Conservation (phyloP, 805 yeast genomes). For the Candida pseudofarinosa region DNA sequence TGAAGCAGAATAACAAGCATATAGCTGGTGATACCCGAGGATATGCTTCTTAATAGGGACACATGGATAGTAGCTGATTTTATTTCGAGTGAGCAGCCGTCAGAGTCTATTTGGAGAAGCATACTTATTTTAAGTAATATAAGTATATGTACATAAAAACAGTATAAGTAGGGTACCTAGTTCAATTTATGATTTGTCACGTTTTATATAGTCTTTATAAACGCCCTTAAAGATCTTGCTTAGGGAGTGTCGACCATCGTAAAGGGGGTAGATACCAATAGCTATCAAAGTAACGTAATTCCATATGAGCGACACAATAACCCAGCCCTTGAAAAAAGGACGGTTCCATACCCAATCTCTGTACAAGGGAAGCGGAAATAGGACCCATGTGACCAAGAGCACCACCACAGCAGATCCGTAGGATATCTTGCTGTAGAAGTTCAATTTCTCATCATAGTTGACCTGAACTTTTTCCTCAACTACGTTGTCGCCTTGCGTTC, state of each 20-base stretch:
- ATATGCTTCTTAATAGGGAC: too few relatives aligned
- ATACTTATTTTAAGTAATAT: too few relatives aligned
- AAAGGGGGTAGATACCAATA: constrained; percentile 30
- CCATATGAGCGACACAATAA: constrained; percentile 38
- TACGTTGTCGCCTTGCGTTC: constrained; percentile 1
- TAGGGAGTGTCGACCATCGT: constrained; percentile 32
- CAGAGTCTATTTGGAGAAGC: too few relatives aligned
- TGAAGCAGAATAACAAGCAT: too few relatives aligned
- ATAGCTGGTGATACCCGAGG: too few relatives aligned
- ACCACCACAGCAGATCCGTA: constrained; percentile 20
- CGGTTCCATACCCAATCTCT: constrained; percentile 38
- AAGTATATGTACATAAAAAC: too few relatives aligned
- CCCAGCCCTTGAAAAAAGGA: constrained; percentile 35
- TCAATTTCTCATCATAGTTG: constrained; percentile 7
- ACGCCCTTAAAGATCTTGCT: constrained; percentile 17
- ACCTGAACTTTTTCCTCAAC: neutral
- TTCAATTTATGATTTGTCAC: too few relatives aligned
- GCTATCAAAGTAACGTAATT: constrained; percentile 29
- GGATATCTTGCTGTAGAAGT: constrained; percentile 22
- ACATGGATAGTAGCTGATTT: too few relatives aligned
- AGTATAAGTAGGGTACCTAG: too few relatives aligned
- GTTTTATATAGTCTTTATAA: constrained; percentile 12
- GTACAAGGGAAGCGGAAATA: constrained; percentile 41
- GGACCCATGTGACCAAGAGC: constrained; percentile 31
- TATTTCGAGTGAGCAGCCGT: too few relatives aligned